Conservation (phyloP, 805 yeast species). For the Candida ficus region DNA sequence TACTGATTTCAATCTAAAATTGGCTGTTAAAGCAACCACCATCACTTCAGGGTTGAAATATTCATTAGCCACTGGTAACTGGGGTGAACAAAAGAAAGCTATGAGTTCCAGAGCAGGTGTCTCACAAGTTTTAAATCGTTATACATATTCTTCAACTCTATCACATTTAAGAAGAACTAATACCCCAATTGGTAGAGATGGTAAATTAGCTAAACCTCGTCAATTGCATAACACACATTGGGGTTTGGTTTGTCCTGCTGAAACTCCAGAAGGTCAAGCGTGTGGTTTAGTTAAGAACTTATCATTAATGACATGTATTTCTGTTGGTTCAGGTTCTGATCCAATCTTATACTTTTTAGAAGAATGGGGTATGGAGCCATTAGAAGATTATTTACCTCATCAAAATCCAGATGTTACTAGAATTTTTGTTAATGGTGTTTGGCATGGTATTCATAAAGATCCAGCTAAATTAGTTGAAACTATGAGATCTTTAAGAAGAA, state of each 20-base stretch:
- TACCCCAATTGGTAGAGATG: conserved; percentile 99
- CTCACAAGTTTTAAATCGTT: conserved; percentile 95
- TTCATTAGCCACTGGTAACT: conserved; percentile 98
- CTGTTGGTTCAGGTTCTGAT: conserved; percentile 96
- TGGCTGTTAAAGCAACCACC: conserved; percentile 95
- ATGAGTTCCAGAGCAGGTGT: conserved; percentile 99
- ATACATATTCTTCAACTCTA: conserved; percentile 96
- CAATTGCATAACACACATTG: conserved; percentile 99
- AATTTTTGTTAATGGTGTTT: conserved; percentile 96
- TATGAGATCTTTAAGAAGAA: conserved; percentile 86
- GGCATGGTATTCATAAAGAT: conserved; percentile 98
- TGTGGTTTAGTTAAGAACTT: conserved; percentile 98
- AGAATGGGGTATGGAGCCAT: conserved; percentile 99
- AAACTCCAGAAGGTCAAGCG: conserved; percentile 99
- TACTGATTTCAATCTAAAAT: conserved; percentile 90
- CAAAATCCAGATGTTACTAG: conserved; percentile 88
- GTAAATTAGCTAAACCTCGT: conserved; percentile 97
- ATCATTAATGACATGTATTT: conserved; percentile 94
- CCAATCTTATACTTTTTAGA: conserved; percentile 89
- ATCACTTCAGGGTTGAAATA: conserved; percentile 96
- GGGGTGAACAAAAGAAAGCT: conserved; percentile 99
- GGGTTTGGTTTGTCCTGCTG: conserved; percentile 99
- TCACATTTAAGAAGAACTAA: conserved; percentile 98
- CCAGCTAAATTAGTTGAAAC: conserved; percentile 91
- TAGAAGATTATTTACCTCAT: conserved; percentile 92